phyloP scores from a whole-genome alignment of 176 grass and related monocot genomes.

The Dactylis glomerata region DNA sequence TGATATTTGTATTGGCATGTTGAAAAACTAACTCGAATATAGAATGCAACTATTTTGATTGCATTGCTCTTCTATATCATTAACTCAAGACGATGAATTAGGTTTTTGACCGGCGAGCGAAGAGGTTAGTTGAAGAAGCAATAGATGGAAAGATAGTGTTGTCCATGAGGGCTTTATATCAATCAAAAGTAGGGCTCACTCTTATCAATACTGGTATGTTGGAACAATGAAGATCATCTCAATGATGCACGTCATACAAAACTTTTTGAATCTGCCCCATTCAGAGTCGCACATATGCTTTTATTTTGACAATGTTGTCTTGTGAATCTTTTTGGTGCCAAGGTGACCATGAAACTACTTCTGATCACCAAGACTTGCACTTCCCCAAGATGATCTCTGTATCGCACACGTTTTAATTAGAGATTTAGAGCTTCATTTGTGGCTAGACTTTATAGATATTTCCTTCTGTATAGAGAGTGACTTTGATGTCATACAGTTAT shows the following conservation, averaged over 20 bases:
- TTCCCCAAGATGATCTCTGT: background rate
- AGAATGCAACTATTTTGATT: background rate
- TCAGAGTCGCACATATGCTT: slow-evolving; percentile 1
- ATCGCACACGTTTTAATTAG: background rate
- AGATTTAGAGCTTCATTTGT: background rate
- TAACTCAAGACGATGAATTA: slow-evolving; percentile 27
- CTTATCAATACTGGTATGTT: slow-evolving; percentile 80
- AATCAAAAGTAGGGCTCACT: slow-evolving; percentile 86
- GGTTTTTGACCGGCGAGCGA: slow-evolving; percentile 86
- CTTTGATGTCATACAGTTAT: background rate
- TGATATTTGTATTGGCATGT: background rate
- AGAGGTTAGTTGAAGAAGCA: slow-evolving; percentile 89
- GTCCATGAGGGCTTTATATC: slow-evolving; percentile 94
- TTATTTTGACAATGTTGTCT: slow-evolving; percentile 1
- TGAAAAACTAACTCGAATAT: background rate
- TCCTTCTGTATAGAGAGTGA: background rate
- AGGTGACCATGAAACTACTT: background rate
- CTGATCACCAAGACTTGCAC: background rate
- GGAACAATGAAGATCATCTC: background rate
- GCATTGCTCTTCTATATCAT: slow-evolving; percentile 12
- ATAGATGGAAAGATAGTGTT: slow-evolving; percentile 95
- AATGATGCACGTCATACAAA: background rate
- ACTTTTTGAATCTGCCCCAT: background rate
- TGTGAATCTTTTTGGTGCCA: background rate
- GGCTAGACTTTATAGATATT: background rate